Percentiles rank a stretch among this genome's conserved stretches.
Conservation (phyloP, 345 rosid genomes). For the Ceriops decandra region DNA sequence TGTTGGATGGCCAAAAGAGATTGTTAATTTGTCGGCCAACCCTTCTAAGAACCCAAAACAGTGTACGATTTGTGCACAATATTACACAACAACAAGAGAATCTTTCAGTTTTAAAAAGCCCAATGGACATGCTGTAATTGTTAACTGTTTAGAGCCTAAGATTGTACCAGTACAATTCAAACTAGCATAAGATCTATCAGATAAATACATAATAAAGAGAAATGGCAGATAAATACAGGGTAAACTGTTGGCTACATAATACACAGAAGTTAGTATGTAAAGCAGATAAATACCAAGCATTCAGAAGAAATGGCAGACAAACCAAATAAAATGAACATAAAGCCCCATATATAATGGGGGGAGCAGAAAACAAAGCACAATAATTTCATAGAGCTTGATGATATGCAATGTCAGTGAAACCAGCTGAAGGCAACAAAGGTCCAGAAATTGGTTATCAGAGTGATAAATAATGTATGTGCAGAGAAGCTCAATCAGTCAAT, state of each 20-base stretch:
- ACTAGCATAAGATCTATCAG: too few species aligned
- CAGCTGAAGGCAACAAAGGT: conserved; percentile 21
- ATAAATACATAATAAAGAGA: too few species aligned
- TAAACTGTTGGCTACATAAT: neutral
- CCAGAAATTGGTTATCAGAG: conserved; percentile 32
- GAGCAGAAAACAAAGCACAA: conserved; percentile 9
- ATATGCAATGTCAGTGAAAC: conserved; percentile 23
- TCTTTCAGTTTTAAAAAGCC: too few species aligned
- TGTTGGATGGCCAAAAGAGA: too few species aligned
- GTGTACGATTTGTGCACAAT: too few species aligned
- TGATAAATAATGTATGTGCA: conserved; percentile 40
- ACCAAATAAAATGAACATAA: neutral
- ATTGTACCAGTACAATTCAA: too few species aligned
- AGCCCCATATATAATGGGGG: neutral
- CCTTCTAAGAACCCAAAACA: too few species aligned
- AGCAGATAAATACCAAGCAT: neutral
- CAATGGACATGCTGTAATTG: too few species aligned
- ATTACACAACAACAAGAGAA: too few species aligned
- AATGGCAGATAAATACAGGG: neutral
- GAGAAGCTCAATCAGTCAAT: conserved; percentile 39
- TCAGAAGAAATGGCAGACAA: neutral
- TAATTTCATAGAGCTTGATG: conserved; percentile 17
- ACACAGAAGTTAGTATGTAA: neutral
- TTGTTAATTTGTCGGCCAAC: too few species aligned
- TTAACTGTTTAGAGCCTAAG: too few species aligned